Percentiles rank a stretch among this genome's conserved stretches.
These are phyloP conservation scores for Chytriomyces sp. DNA, from an alignment of 192 early-diverging fungal species.

Conservation along the genomic window DNA sequence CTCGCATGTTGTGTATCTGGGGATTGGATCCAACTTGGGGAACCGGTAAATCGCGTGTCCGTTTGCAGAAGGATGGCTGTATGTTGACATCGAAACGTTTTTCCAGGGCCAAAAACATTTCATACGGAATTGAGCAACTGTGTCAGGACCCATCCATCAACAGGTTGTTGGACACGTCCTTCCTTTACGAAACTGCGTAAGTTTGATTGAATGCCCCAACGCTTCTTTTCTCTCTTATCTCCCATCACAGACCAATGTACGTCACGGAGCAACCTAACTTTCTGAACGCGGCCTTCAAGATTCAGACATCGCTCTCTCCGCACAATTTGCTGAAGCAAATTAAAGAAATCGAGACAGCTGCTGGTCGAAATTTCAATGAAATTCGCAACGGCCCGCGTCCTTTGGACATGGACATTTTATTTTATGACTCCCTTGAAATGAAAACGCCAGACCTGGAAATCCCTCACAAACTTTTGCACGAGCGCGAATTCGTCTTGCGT, in stretches of 20 bases:
- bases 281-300: constrained; percentile 86
- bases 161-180: constrained; percentile 83
- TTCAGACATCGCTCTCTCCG: constrained; percentile 76
- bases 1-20: constrained; percentile 72
- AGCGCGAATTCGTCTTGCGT: constrained; percentile 92
- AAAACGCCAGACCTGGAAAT: constrained; percentile 71
- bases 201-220: background rate
- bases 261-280: constrained; percentile 87
- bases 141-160: constrained; percentile 41
- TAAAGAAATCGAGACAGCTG: constrained; percentile 79
- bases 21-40: constrained; percentile 91
- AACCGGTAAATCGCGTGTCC: constrained; percentile 50
- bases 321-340: constrained; percentile 70
- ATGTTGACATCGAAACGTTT: background rate
- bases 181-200: constrained; percentile 87
- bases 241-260: constrained; percentile 78
- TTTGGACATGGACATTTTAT: constrained; percentile 96
- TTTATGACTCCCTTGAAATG: constrained; percentile 79
- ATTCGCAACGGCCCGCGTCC: constrained; percentile 84
- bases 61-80: constrained; percentile 14
- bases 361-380: constrained; percentile 71
- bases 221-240: background rate
- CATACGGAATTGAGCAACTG: constrained; percentile 65
- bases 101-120: constrained; percentile 65
- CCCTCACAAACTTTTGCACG: constrained; percentile 84